A percentile compares a stretch with the other conserved stretches of the same genome.
Conservation (phyloP, 352 stramenopile species). For the Saprolegnia parasitica region DNA sequence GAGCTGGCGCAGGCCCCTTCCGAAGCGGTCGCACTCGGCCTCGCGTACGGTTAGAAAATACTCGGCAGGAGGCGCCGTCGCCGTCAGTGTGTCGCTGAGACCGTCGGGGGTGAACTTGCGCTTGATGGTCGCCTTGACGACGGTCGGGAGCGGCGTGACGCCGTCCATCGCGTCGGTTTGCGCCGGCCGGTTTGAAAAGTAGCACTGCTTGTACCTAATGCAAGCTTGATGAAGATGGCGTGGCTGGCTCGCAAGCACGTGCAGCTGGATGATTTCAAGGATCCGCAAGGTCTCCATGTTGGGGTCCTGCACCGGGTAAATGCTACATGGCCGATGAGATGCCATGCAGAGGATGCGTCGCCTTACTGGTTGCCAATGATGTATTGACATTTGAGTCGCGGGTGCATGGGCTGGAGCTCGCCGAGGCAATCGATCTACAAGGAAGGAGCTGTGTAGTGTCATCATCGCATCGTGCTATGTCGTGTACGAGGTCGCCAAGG, state of each 20-base stretch:
- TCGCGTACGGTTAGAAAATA: slow-evolving; percentile 19
- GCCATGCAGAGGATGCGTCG: neutral
- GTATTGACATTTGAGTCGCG: slow-evolving; percentile 7
- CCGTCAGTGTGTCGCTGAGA: neutral
- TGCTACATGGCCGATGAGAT: slow-evolving; percentile 7
- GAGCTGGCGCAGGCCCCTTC: neutral
- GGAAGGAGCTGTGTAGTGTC: neutral
- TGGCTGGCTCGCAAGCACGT: neutral
- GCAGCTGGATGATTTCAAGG: slow-evolving; percentile 27
- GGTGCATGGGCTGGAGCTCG: slow-evolving; percentile 16
- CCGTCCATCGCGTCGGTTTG: slow-evolving; percentile 1
- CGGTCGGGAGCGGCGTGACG: slow-evolving; percentile 16
- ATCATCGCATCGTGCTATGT: neutral
- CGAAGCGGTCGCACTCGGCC: slow-evolving; percentile 10
- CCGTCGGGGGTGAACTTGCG: slow-evolving; percentile 21
- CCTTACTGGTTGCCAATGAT: slow-evolving; percentile 14
- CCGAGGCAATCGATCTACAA: slow-evolving; percentile 25
- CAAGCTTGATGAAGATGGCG: neutral
- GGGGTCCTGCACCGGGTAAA: slow-evolving; percentile 15
- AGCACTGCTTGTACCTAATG: slow-evolving; percentile 26
- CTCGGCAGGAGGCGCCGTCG: neutral
- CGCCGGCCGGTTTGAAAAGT: slow-evolving; percentile 8
- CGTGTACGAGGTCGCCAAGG: slow-evolving; percentile 14
- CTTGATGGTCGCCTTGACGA: slow-evolving; percentile 24
- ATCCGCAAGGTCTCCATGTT: slow-evolving; percentile 30